These are phyloP conservation scores for Starmerella roubikii DNA, from an alignment of 805 yeast species.

Conservation along the genomic window DNA sequence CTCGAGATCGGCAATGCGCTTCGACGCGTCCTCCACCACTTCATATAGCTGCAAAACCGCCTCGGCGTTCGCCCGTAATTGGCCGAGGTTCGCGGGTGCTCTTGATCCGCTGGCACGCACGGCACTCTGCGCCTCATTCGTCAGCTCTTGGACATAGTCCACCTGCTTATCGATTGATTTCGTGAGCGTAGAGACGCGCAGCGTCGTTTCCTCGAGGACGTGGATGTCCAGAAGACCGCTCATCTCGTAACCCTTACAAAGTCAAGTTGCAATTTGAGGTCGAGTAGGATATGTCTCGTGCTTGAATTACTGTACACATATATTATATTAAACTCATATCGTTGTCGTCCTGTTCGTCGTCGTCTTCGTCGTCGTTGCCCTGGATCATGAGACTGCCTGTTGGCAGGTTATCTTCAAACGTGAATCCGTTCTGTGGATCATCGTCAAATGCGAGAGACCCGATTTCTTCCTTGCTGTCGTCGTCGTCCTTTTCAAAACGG, in stretches of 20 bases:
- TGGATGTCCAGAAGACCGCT: slow-evolving; percentile 41
- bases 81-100: slow-evolving; percentile 34
- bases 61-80: slow-evolving; percentile 17
- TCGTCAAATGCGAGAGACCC: slow-evolving; percentile 8
- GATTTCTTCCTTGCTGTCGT: not conserved
- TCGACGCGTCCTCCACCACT: slow-evolving; percentile 31
- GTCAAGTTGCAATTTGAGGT: no score
- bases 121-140: slow-evolving; percentile 43
- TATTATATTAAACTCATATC: slow-evolving; percentile 7
- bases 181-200: slow-evolving; percentile 44
- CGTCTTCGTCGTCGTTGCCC: slow-evolving; percentile 8
- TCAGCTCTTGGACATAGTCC: slow-evolving; percentile 37
- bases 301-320: no score
- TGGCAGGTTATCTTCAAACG: slow-evolving; percentile 11
- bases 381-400: slow-evolving; percentile 14
- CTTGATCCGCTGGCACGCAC: slow-evolving; percentile 43
- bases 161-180: slow-evolving; percentile 43
- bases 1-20: slow-evolving; percentile 19
- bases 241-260: no score
- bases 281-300: no score
- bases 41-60: slow-evolving; percentile 21
- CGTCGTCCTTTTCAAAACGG: not conserved
- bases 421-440: slow-evolving; percentile 6
- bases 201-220: slow-evolving; percentile 61
- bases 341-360: slow-evolving; percentile 1